phyloP scores from a whole-genome alignment of 2,329 filamentous ascomycete genomes.

The Phoma sp. region DNA sequence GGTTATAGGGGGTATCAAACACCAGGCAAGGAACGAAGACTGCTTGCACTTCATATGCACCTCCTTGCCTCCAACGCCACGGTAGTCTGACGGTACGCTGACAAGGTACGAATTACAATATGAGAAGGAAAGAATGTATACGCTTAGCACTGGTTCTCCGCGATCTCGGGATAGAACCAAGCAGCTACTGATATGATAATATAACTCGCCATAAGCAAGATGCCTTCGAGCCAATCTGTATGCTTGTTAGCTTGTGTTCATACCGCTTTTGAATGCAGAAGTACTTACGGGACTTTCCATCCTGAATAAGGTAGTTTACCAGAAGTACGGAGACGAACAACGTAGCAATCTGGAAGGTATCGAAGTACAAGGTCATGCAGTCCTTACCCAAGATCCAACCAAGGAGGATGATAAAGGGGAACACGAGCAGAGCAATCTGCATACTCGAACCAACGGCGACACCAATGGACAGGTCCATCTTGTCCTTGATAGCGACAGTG shows the following conservation, averaged over 20 bases:
- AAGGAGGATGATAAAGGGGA: slow-evolving; percentile 67
- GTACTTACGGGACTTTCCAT: slow-evolving; percentile 60
- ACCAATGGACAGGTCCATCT: slow-evolving; percentile 73
- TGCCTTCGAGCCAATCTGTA: slow-evolving; percentile 65
- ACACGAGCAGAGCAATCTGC: slow-evolving; percentile 69
- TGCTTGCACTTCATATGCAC: not conserved
- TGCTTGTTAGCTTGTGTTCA: slow-evolving; percentile 22
- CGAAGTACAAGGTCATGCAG: slow-evolving; percentile 80
- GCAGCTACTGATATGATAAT: slow-evolving; percentile 68
- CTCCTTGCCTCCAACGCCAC: not conserved
- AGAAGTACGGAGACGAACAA: slow-evolving; percentile 64
- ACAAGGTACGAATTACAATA: not conserved
- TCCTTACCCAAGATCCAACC: slow-evolving; percentile 67
- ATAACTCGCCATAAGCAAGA: slow-evolving; percentile 67
- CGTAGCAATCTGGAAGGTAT: slow-evolving; percentile 81
- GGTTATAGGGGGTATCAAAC: slow-evolving; percentile 7
- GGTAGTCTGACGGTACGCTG: not conserved
- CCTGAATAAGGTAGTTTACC: slow-evolving; percentile 69
- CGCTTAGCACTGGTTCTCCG: slow-evolving; percentile 11
- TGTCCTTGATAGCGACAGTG: slow-evolving; percentile 69
- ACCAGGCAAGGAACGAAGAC: not conserved
- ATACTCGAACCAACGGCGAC: slow-evolving; percentile 71
- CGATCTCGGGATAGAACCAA: slow-evolving; percentile 57
- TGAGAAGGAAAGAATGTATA: not conserved
- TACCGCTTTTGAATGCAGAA: not conserved